Percentiles rank a stretch among this genome's conserved stretches.
Evolutionary conservation across 1,284 basidiomycete species (phyloP).

Genomic region (Pseudozyma pruni): DNA sequence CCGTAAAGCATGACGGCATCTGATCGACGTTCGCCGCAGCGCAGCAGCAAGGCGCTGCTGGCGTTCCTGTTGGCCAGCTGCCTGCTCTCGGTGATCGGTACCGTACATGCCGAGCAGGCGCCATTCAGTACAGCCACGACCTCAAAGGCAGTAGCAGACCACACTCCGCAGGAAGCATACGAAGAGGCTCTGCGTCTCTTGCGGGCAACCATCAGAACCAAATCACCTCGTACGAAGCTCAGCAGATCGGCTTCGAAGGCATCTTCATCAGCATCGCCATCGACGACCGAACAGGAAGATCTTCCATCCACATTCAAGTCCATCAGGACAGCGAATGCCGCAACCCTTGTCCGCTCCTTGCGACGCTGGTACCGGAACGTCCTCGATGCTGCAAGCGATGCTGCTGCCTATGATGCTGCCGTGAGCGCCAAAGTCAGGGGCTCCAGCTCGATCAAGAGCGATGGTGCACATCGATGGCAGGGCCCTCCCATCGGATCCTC

Average conservation of each 20-base stretch:
- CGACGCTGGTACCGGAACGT: conserved; percentile 14
- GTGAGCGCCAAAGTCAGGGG: conserved; percentile 9
- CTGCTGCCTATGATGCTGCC: conserved; percentile 6
- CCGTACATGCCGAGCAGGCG: conserved; percentile 17
- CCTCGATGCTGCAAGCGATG: conserved; percentile 10
- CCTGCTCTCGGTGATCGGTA: conserved; percentile 16
- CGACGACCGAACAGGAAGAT: background rate
- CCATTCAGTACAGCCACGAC: conserved; percentile 10
- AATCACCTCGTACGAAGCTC: conserved; percentile 9
- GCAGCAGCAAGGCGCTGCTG: conserved; percentile 22
- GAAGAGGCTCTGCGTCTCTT: conserved; percentile 48
- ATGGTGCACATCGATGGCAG: conserved; percentile 29
- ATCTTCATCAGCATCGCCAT: background rate
- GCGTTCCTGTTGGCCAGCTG: conserved; percentile 19
- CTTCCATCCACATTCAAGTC: background rate
- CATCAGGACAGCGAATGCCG: conserved; percentile 1
- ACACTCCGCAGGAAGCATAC: conserved; percentile 41
- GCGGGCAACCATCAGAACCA: conserved; percentile 40
- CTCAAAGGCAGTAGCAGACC: background rate
- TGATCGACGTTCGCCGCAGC: conserved; percentile 5
- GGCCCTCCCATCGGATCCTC: conserved; percentile 36
- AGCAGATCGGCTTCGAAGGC: conserved; percentile 1
- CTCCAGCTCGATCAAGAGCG: conserved; percentile 6
- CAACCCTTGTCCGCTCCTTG: background rate
- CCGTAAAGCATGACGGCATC: conserved; percentile 17